Evolutionary conservation across 2,329 filamentous ascomycete genomes (phyloP).

Genomic region (Boeremia exigua): DNA sequence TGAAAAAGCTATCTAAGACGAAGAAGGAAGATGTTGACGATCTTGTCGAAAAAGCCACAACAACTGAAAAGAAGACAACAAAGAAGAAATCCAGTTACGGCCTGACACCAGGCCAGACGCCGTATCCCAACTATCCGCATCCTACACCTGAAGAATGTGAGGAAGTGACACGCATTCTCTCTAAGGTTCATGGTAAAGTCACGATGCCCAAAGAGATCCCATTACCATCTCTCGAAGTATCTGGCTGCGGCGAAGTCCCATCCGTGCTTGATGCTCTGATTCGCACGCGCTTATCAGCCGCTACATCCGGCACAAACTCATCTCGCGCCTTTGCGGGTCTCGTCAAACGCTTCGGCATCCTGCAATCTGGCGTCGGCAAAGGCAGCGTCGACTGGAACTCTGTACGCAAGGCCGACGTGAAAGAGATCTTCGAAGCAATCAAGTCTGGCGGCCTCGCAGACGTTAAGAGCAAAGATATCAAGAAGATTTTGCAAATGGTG

Average conservation of each 20-base stretch:
- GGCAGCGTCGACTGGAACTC: slow-evolving; percentile 79
- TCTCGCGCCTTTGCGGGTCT: slow-evolving; percentile 71
- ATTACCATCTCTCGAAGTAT: slow-evolving; percentile 70
- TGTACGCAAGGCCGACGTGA: slow-evolving; percentile 64
- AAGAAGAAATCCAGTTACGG: slow-evolving; percentile 50
- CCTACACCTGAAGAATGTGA: slow-evolving; percentile 74
- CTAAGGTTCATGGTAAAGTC: slow-evolving; percentile 69
- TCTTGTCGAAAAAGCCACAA: slow-evolving; percentile 33
- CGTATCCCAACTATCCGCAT: slow-evolving; percentile 70
- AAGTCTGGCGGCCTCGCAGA: slow-evolving; percentile 72
- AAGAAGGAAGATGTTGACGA: slow-evolving; percentile 33
- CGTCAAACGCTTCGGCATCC: slow-evolving; percentile 67
- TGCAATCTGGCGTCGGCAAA: slow-evolving; percentile 68
- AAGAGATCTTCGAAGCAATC: slow-evolving; percentile 72
- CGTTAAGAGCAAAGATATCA: slow-evolving; percentile 75
- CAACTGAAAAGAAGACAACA: slow-evolving; percentile 37
- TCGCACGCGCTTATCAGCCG: slow-evolving; percentile 66
- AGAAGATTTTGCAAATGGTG: slow-evolving; percentile 74
- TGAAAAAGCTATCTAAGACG: slow-evolving; percentile 18
- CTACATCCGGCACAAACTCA: slow-evolving; percentile 66
- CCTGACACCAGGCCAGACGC: slow-evolving; percentile 59
- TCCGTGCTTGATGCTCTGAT: slow-evolving; percentile 69
- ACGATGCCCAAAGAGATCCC: slow-evolving; percentile 71
- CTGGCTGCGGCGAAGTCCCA: slow-evolving; percentile 73
- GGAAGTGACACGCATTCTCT: slow-evolving; percentile 70